Conservation (phyloP, 192 early-diverging fungal species). For the Gonapodya prolifera region DNA sequence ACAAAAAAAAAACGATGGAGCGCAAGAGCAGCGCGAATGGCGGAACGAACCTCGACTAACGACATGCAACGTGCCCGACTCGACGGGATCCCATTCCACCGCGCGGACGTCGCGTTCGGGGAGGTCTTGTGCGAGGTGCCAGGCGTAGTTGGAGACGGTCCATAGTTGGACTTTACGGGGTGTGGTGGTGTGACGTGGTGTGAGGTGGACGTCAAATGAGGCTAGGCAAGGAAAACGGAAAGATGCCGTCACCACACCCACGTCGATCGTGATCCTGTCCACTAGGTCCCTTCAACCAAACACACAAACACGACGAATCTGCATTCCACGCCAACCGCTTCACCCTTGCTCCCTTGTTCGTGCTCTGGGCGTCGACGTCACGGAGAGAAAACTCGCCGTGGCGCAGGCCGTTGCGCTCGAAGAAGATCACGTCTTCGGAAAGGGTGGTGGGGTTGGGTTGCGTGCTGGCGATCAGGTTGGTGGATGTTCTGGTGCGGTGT, state of each 20-base stretch:
- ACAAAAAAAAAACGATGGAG: too few species aligned
- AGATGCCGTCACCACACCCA: too few species aligned
- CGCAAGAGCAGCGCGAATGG: too few species aligned
- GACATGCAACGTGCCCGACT: too few species aligned
- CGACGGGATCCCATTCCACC: too few species aligned
- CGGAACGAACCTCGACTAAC: too few species aligned
- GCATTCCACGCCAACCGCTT: slow-evolving; percentile 65
- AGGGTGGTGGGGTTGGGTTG: slow-evolving; percentile 66
- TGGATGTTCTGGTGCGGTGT: slow-evolving; percentile 72
- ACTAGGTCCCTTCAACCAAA: slow-evolving; percentile 44
- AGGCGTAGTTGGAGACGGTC: slow-evolving; percentile 90
- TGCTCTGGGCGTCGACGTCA: slow-evolving; percentile 27
- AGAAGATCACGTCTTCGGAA: slow-evolving; percentile 84
- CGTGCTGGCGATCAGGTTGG: slow-evolving; percentile 68
- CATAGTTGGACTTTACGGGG: slow-evolving; percentile 88
- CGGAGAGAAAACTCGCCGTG: slow-evolving; percentile 85
- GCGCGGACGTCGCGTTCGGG: too few species aligned
- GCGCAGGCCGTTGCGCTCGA: slow-evolving; percentile 86
- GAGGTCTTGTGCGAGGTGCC: slow-evolving; percentile 88
- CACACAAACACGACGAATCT: slow-evolving; percentile 77
- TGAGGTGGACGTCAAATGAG: not conserved
- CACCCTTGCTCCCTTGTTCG: slow-evolving; percentile 15
- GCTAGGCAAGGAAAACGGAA: not conserved
- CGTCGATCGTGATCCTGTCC: slow-evolving; percentile 5
- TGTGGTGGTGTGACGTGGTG: slow-evolving; percentile 5